Base-by-base conservation (phyloP, 345 rosid species). In the Sonneratia caseolaris region DNA sequence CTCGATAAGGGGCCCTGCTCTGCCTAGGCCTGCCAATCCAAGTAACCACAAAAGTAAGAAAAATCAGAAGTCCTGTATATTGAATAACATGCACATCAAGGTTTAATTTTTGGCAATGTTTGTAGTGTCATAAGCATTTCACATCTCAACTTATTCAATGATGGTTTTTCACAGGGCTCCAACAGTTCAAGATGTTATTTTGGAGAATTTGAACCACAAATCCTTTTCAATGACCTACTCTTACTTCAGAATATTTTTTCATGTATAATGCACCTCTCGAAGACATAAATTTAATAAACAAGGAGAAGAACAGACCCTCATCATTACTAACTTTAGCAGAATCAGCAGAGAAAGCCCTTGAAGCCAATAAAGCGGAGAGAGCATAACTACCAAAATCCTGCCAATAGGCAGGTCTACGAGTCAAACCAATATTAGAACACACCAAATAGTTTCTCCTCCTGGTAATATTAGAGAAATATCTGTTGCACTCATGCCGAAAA, bases 1-100 rank as follows among this genome's bases (percentile, higher is more conserved):
- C 88, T 92, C 99, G 57, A 90, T 87, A 36, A 89, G 84, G 0
- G 99, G 99, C 47, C 99, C 99, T 43, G 78, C 90, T 78, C 74
- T 79, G 37, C 66, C 80, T 71, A 64, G 79, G 71, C 88, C 98
- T 90, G 83, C 78, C 73, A 70, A 57, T 66, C 74, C 64, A 68
- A 56, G 22, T 40, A 27, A 57, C 5, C 22, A 3, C 15, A 27
- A 4, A 62, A 13, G 1, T 35, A 32, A 27, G 66, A 24, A 62
- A 27, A 62, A 27, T 12, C 13, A 10, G 14, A 32, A 12, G 21
- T 35, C 18, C 37, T 1, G 13, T 6, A n/a, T 24, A 35, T 62
- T 37, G 7, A 27, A 11, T 35, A 57, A 35, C n/a, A 57, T 27
- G 38, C 38, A 15, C 38, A 62, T n/a, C 66, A 62, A 27, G 66